Evolutionary conservation across 257 asterid species (phyloP).

Genomic region (Solanum gandarillasii): DNA sequence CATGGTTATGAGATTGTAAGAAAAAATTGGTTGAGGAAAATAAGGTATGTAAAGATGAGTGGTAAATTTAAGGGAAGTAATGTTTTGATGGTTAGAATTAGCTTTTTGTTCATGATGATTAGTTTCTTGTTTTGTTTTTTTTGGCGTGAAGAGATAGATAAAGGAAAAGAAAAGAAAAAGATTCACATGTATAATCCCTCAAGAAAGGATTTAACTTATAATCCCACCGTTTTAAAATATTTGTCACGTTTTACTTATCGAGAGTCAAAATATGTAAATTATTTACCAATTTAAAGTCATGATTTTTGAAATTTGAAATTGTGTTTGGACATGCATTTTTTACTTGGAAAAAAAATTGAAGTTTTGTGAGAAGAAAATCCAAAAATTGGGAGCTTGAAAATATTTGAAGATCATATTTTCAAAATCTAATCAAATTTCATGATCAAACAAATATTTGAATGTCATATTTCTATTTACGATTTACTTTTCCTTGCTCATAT

Average conservation of each 20-base stretch:
- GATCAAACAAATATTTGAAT: background rate
- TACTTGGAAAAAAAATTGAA: rapidly evolving
- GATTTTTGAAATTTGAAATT: background rate
- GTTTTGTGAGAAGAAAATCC: background rate
- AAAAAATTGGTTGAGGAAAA: background rate
- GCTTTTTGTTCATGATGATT: slow-evolving; percentile 60
- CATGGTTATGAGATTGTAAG: slow-evolving; percentile 7
- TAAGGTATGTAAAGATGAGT: slow-evolving; percentile 2
- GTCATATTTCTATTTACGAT: background rate
- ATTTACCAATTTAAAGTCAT: no score
- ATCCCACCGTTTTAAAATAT: background rate
- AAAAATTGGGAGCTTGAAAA: background rate
- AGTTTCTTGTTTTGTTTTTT: slow-evolving; percentile 43
- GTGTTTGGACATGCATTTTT: background rate
- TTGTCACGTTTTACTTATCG: background rate
- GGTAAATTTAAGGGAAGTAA: slow-evolving; percentile 55
- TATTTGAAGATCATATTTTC: background rate
- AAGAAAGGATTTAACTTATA: background rate
- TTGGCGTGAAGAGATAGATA: slow-evolving; percentile 32
- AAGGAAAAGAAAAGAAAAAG: background rate
- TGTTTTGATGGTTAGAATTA: slow-evolving; percentile 34
- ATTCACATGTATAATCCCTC: background rate
- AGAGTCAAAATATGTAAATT: background rate
- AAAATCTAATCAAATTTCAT: background rate
- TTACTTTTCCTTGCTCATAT: background rate